Conservation (phyloP, 1,284 basidiomycete species). For the Flammula alnicola region DNA sequence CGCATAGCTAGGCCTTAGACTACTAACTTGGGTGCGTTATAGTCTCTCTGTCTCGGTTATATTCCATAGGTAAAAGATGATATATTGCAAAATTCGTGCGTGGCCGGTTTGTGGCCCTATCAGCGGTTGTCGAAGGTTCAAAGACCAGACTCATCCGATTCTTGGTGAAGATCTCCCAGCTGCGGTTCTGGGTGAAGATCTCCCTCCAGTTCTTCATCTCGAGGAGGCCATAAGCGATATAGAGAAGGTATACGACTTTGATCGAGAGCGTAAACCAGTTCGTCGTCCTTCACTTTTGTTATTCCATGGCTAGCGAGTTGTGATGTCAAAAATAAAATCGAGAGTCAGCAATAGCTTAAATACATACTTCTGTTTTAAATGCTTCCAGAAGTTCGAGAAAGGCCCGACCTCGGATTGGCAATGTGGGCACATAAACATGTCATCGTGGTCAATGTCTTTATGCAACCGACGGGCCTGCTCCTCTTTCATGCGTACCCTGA, state of each 20-base stretch:
- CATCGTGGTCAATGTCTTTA: neutral
- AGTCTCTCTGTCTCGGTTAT: too few species aligned
- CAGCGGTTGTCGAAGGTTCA: too few species aligned
- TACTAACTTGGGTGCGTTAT: too few species aligned
- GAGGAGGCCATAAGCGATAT: conserved; percentile 6
- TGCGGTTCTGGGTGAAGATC: neutral
- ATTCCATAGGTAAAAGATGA: too few species aligned
- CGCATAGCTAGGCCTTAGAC: too few species aligned
- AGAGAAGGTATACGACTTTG: neutral
- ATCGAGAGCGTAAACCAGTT: neutral
- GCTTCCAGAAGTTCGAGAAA: neutral
- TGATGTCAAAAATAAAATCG: neutral
- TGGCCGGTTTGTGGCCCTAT: too few species aligned
- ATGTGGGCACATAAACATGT: neutral
- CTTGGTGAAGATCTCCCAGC: too few species aligned
- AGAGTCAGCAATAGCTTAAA: too few species aligned
- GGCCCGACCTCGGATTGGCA: neutral
- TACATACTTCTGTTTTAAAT: conserved; percentile 3
- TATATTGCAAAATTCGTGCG: too few species aligned
- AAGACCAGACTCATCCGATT: neutral
- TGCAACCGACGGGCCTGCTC: neutral
- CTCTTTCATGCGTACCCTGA: conserved; percentile 1
- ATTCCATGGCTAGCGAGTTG: neutral
- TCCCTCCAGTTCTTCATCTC: neutral
- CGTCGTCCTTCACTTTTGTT: neutral